Conservation (phyloP, 345 rosid species). For the Aquilaria sinensis region DNA sequence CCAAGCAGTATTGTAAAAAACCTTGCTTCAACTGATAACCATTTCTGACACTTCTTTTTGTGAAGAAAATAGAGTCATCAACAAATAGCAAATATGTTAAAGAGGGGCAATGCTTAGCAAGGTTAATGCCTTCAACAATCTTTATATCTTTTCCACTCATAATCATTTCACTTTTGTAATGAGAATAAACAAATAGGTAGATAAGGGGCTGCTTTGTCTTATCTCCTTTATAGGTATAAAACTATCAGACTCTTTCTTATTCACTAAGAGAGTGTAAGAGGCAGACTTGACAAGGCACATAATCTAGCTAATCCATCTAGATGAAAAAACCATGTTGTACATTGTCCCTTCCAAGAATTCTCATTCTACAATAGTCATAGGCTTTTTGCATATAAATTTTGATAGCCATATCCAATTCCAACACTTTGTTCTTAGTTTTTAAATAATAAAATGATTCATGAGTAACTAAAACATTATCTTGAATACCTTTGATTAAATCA, state of each 20-base stretch:
- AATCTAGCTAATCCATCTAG: background rate
- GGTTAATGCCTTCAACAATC: no score
- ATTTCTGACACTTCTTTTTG: background rate
- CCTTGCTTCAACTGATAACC: background rate
- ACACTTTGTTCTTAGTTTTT: background rate
- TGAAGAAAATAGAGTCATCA: background rate
- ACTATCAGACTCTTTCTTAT: background rate
- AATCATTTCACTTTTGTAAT: background rate
- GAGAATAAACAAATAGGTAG: background rate
- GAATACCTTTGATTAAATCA: background rate
- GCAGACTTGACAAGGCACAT: background rate
- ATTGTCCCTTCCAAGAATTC: background rate
- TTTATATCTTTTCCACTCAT: background rate
- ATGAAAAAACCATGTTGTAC: background rate
- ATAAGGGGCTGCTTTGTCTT: background rate
- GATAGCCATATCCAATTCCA: no score
- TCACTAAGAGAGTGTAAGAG: background rate
- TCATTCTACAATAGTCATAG: background rate
- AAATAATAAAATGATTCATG: background rate
- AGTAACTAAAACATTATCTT: background rate
- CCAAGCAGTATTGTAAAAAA: no score
- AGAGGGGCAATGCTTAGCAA: no score
- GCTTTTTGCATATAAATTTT: background rate
- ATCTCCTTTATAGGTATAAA: background rate
- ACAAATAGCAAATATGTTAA: no score